Conservation (phyloP, 179 eudicot species). For the Sideroxylon spinosum region DNA sequence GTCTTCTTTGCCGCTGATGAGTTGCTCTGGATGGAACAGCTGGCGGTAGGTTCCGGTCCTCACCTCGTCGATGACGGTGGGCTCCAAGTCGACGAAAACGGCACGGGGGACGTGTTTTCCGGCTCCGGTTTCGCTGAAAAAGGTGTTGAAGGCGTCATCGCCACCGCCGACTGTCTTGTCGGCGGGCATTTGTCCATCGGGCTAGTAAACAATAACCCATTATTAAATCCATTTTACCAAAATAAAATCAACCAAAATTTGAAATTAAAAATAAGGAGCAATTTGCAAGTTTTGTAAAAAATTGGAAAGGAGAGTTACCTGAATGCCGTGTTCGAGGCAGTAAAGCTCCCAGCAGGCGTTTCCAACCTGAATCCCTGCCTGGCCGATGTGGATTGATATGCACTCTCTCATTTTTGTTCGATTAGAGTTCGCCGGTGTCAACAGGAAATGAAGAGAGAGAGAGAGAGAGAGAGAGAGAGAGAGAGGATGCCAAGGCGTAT, state of each 20-base stretch:
- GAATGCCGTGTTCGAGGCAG: slow-evolving; percentile 69
- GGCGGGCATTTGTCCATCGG: slow-evolving; percentile 65
- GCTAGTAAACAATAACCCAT: slow-evolving; percentile 25
- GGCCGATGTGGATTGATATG: slow-evolving; percentile 74
- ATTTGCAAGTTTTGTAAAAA: background rate
- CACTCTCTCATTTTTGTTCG: slow-evolving; percentile 56
- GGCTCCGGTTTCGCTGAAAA: slow-evolving; percentile 64
- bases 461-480: slow-evolving; percentile 15
- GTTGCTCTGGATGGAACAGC: slow-evolving; percentile 66
- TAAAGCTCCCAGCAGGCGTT: slow-evolving; percentile 74
- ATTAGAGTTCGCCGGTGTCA: background rate
- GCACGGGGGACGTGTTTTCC: slow-evolving; percentile 74
- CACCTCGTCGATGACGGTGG: slow-evolving; percentile 65
- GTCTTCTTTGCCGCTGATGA: slow-evolving; percentile 63
- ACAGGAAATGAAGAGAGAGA: background rate
- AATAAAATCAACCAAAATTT: no score
- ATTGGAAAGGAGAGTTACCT: slow-evolving; percentile 25
- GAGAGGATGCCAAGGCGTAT: slow-evolving; percentile 9
- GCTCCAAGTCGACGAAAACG: slow-evolving; percentile 53
- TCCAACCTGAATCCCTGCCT: slow-evolving; percentile 71
- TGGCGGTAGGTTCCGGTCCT: slow-evolving; percentile 62
- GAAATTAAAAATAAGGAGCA: no score
- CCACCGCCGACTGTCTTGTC: slow-evolving; percentile 61
- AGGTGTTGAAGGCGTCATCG: slow-evolving; percentile 67
- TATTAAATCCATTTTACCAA: background rate